phyloP scores from a whole-genome alignment of 2,329 filamentous ascomycete species.

The Sporothrix variecibatus region DNA sequence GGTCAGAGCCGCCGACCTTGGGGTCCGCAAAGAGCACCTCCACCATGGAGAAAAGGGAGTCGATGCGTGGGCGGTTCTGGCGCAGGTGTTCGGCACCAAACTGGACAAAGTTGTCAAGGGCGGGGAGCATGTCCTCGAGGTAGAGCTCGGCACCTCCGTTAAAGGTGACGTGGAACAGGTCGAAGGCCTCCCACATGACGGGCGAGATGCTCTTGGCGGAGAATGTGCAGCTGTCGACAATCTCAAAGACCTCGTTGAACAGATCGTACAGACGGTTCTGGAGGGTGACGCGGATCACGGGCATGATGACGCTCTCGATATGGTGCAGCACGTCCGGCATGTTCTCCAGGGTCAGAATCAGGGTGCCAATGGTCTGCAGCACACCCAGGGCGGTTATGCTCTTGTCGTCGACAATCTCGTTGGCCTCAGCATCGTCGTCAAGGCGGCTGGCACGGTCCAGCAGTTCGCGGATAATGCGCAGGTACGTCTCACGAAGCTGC shows the following conservation, averaged over 20 bases:
- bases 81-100: conserved; percentile 81
- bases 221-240: conserved; percentile 98
- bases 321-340: conserved; percentile 93
- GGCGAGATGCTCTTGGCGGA: conserved; percentile 92
- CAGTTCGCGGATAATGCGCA: conserved; percentile 88
- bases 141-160: conserved; percentile 97
- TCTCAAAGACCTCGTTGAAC: conserved; percentile 98
- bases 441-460: conserved; percentile 82
- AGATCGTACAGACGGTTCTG: conserved; percentile 98
- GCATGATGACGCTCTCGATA: conserved; percentile 94
- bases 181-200: conserved; percentile 98
- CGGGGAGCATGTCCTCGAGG: conserved; percentile 97
- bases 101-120: conserved; percentile 95
- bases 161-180: conserved; percentile 94
- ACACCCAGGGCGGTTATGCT: conserved; percentile 96
- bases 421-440: conserved; percentile 75
- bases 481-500: conserved; percentile 92
- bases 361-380: conserved; percentile 92
- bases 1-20: conserved; percentile 89
- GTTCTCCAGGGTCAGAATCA: conserved; percentile 95
- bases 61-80: conserved; percentile 82
- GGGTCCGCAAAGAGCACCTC: conserved; percentile 90
- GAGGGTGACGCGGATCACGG: conserved; percentile 91
- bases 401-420: conserved; percentile 96
- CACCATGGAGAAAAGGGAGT: conserved; percentile 91